phyloP scores from a whole-genome alignment of 2,329 filamentous ascomycete genomes.

The Penicillium corylophilum region DNA sequence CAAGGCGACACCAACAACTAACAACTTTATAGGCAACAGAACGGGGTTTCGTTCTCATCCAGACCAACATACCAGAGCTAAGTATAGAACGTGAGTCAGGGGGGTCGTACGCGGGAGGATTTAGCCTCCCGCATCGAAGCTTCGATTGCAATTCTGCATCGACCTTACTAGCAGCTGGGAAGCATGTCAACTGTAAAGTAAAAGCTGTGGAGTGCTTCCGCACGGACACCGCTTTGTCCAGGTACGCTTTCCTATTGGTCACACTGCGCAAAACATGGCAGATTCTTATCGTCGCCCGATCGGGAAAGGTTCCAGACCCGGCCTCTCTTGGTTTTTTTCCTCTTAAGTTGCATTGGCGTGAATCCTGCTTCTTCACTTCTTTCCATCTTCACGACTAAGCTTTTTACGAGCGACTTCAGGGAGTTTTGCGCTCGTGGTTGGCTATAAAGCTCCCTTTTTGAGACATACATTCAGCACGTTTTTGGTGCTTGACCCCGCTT shows the following conservation, averaged over 20 bases:
- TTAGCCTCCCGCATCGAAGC: conserved; percentile 16
- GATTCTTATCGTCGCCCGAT: conserved; percentile 12
- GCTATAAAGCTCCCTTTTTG: conserved; percentile 48
- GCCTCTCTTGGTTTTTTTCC: conserved; percentile 11
- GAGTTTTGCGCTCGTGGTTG: conserved; percentile 57
- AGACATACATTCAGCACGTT: too few species aligned
- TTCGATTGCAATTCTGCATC: conserved; percentile 12
- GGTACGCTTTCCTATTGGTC: neutral
- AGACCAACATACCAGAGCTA: neutral
- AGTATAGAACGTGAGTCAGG: neutral
- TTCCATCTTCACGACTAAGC: conserved; percentile 13
- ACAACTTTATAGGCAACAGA: too few species aligned
- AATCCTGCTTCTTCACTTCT: conserved; percentile 5
- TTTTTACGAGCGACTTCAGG: conserved; percentile 54
- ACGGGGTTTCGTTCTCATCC: neutral
- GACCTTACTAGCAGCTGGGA: neutral
- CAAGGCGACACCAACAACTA: too few species aligned
- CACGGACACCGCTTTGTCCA: neutral
- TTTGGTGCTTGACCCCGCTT: conserved; percentile 12
- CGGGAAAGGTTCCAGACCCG: conserved; percentile 23
- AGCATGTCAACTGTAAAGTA: neutral
- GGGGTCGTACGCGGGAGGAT: neutral
- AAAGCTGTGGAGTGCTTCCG: neutral
- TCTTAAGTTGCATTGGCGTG: neutral
- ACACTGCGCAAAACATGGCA: neutral